A percentile compares a stretch with the other conserved stretches of the same genome.
Conservation (phyloP, 2,329 filamentous ascomycete species). For the Cladorrhinum sp. region DNA sequence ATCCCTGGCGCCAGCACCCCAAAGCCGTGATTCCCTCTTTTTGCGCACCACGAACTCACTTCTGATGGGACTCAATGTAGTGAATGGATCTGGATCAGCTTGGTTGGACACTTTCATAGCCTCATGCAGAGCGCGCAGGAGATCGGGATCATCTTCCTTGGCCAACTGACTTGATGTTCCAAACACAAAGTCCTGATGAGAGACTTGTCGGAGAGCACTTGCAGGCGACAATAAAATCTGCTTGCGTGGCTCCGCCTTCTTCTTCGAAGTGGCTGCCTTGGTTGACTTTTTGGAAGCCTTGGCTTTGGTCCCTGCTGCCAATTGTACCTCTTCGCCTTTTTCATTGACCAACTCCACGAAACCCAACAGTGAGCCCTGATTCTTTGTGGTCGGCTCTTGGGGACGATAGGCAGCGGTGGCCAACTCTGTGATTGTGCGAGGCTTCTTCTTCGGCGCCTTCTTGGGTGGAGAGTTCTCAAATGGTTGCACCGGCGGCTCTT, state of each 20-base stretch:
- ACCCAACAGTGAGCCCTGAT: conserved; percentile 41
- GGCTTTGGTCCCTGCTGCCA: conserved; percentile 30
- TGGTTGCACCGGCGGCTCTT: neutral
- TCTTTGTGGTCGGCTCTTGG: conserved; percentile 33
- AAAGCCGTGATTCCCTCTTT: conserved; percentile 48
- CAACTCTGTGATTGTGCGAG: conserved; percentile 73
- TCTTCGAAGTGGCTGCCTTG: conserved; percentile 33
- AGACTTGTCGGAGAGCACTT: conserved; percentile 63
- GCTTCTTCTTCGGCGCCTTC: conserved; percentile 63
- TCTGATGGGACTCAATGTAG: conserved; percentile 25
- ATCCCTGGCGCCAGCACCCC: conserved; percentile 69
- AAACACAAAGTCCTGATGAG: conserved; percentile 74
- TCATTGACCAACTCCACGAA: conserved; percentile 42
- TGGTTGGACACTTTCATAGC: conserved; percentile 60
- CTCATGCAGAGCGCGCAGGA: conserved; percentile 59
- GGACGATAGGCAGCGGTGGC: conserved; percentile 67
- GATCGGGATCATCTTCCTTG: conserved; percentile 65
- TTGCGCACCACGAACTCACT: conserved; percentile 20
- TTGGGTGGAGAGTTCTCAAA: conserved; percentile 38
- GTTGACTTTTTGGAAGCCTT: conserved; percentile 40
- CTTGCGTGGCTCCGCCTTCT: conserved; percentile 37
- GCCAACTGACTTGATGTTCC: conserved; percentile 83
- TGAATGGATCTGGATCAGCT: conserved; percentile 39
- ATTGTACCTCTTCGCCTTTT: conserved; percentile 31
- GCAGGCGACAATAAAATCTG: conserved; percentile 63